Conservation (phyloP, 2,329 filamentous ascomycete genomes). For the Nigrospora osmanthi region DNA sequence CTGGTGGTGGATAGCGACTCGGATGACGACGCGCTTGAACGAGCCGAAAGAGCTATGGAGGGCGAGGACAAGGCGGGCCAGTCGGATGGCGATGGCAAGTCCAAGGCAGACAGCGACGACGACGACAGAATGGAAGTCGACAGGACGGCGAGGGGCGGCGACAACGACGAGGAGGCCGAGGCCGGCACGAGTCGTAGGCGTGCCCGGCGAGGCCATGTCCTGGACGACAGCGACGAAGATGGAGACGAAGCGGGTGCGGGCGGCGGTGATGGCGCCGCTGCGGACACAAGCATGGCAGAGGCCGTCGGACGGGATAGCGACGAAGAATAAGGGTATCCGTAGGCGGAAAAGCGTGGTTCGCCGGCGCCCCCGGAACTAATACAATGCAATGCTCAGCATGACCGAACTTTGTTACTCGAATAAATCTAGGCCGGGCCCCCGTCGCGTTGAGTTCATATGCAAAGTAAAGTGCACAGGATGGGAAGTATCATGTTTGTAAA, state of each 20-base stretch:
- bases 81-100: slow-evolving; percentile 7
- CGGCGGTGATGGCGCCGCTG: slow-evolving; percentile 11
- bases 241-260: slow-evolving; percentile 23
- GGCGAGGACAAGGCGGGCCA: slow-evolving; percentile 14
- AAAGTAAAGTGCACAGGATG: no score
- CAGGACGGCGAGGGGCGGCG: slow-evolving; percentile 29
- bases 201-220: slow-evolving; percentile 40
- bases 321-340: slow-evolving; percentile 4
- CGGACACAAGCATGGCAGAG: slow-evolving; percentile 25
- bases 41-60: slow-evolving; percentile 32
- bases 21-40: slow-evolving; percentile 34
- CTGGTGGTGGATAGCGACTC: slow-evolving; percentile 73
- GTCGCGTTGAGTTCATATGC: no score
- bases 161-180: slow-evolving; percentile 46
- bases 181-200: slow-evolving; percentile 31
- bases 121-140: slow-evolving; percentile 48
- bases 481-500: no score
- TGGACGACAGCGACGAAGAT: slow-evolving; percentile 47
- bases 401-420: no score
- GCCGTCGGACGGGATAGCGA: slow-evolving; percentile 25
- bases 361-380: no score
- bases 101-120: slow-evolving; percentile 17
- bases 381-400: no score
- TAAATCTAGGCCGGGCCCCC: no score
- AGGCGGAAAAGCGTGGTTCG: no score